Evolutionary conservation across 1,139 yeast species (phyloP), one percentile per base, ranked within the genome.

Genomic region (Nadsonia starkeyi-henricii): DNA sequence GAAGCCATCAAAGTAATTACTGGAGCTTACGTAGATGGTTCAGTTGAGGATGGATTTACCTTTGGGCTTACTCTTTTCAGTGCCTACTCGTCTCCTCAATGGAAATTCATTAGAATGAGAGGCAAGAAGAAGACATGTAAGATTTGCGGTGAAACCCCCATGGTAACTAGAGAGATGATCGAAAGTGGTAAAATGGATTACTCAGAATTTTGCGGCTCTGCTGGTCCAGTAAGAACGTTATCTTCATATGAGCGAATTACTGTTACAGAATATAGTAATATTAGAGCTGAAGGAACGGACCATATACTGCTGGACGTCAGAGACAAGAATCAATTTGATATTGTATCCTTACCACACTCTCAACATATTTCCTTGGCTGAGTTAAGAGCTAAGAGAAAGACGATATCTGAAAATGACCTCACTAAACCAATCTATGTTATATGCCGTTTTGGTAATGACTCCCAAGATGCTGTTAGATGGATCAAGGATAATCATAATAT

Each of bases 371-470:
- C 88, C 4, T 72, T 81, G 64, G 75, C 71, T 17, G 68, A 71
- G 3, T 58, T 73, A 21, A 67, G 48, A 45, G 46, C 46, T 46
- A 20, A 43, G 28, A 17, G 17, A 18, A 43, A 47, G 20, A 44
- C 43, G 17, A 43, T 44, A 23, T 18, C 28, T 19, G 45, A 43
- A 3, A 44, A 41, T 30, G 30, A 45, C 20, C 42, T 51, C 1
- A 44, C 44, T 3, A 55, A 52, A 26, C 62, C 62, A 0, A 53
- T 68, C 1, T 60, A 58, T 52, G 79, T 84, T 0, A 70, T 89
- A 17, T 91, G 99, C 63, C 73, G 97, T 41, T 80, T 72, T 60
- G 99, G 99, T 4, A 88, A 86, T 62, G 97, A 91, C 62, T 89
- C 97, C 0, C 91, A 85, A 58, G 64, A 78, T 19, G 95, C 95